Conservation (phyloP, 495 filamentous ascomycete genomes). For the Pyrenula aspistea region DNA sequence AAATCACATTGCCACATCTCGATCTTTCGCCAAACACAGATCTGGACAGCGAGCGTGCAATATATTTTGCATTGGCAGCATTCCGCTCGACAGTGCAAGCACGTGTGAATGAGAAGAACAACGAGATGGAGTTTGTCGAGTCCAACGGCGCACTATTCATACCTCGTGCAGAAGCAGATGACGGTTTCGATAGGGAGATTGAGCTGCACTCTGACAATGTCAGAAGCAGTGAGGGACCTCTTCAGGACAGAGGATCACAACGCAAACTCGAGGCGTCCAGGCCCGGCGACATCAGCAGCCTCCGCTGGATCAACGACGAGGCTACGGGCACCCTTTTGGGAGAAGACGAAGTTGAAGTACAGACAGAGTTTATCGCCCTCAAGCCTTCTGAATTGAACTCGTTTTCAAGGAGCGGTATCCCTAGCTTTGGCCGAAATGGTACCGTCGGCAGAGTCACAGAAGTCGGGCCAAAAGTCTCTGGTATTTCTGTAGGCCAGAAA, state of each 20-base stretch:
- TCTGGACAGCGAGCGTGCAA: too few relatives aligned
- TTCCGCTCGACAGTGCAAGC: too few relatives aligned
- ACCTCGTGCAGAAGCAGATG: neutral
- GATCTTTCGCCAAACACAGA: neutral
- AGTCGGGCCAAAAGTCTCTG: conserved; percentile 22
- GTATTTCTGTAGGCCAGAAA: conserved; percentile 24
- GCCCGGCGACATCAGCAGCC: neutral
- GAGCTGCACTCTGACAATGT: neutral
- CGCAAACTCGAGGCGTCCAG: neutral
- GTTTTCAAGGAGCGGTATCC: conserved; percentile 31
- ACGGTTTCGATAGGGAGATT: neutral
- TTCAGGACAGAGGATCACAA: neutral
- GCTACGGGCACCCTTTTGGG: neutral
- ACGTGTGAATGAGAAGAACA: too few relatives aligned
- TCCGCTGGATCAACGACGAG: neutral
- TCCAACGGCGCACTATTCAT: neutral
- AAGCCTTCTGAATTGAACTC: too few relatives aligned
- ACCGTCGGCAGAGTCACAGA: conserved; percentile 23
- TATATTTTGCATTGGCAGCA: too few relatives aligned
- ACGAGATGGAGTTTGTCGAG: neutral
- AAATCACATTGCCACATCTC: neutral
- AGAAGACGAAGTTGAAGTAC: conserved; percentile 18
- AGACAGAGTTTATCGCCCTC: conserved; percentile 25
- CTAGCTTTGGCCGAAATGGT: conserved; percentile 3
- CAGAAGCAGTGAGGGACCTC: neutral